Evolutionary conservation across 2,329 filamentous ascomycete genomes (phyloP), one percentile per base, ranked within the genome.

Genomic region (Hansfordia pulvinata): DNA sequence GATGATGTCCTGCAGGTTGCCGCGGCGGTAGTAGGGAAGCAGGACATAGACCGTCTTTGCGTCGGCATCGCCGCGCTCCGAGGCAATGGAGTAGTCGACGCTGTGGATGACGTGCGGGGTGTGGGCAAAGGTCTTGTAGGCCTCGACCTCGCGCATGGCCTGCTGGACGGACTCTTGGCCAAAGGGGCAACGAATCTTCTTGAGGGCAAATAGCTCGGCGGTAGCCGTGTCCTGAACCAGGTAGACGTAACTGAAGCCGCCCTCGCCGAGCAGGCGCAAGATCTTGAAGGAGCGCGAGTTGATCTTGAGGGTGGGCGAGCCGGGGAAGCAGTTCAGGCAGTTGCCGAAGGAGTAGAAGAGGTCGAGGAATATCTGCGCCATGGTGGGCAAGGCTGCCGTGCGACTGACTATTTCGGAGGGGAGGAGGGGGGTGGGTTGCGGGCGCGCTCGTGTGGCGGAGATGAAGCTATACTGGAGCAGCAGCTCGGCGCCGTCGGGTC

Each of bases 181-280:
- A 47, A 98, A 96, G 4, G 90, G 88, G 63, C 90, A 98, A 49
- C 88, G 78, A 53, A 98, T 98, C 68, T 98, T 98, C 58, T 98
- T 98, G 35, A 96, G 75, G 11, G 90, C 90, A 53, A 93, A 88
- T 24, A 93, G 70, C 43, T 88, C 75, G 32, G 82, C 80, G 27
- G 74, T 79, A 29, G 72, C 64, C 25, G 80, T 88, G 53, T 94
- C 86, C 63, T 96, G 82, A 33, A 98, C 90, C 32, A 98, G 81
- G 58, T 98, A 98, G 42, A 98, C 90, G 56, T 96, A 98, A 38
- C 85, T 93, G 64, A 98, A 98, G 46, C 90, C 90, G 49, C 90
- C 90, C 79, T 98, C 90, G 52, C 90, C 90, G 4, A 98, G 68
- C 26, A 98, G 64, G 33, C 90, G 80, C 42, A 93, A 62, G 50